These are phyloP conservation scores for Auriscalpium orientale DNA, from an alignment of 768 basidiomycete genomes.

Conservation along the genomic window DNA sequence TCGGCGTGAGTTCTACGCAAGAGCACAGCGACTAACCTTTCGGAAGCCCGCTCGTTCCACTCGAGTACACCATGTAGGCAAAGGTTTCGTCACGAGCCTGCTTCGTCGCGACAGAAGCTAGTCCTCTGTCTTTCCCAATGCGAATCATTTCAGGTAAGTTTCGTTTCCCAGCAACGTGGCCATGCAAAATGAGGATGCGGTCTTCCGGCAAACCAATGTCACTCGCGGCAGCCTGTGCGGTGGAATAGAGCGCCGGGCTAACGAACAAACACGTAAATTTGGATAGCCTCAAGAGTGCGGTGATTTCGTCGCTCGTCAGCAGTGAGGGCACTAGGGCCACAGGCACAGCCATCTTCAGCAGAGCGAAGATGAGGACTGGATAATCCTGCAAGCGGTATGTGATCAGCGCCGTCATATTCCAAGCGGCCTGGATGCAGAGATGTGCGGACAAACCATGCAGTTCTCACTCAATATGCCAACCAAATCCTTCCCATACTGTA, in stretches of 20 bases:
- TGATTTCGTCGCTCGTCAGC: conserved; percentile 50
- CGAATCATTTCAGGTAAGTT: conserved; percentile 40
- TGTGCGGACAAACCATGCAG: conserved; percentile 41
- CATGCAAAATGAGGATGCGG: conserved; percentile 43
- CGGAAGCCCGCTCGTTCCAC: conserved; percentile 69
- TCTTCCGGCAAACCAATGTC: conserved; percentile 28
- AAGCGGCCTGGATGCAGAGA: neutral
- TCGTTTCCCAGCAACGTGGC: conserved; percentile 30
- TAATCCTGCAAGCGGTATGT: conserved; percentile 38
- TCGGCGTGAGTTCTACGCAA: too few relatives aligned
- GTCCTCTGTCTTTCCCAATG: conserved; percentile 26
- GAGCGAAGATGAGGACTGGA: conserved; percentile 39
- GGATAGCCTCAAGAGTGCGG: conserved; percentile 40
- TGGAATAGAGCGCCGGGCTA: conserved; percentile 34
- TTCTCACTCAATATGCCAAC: conserved; percentile 69
- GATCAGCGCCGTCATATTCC: too few relatives aligned
- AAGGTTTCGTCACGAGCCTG: conserved; percentile 45
- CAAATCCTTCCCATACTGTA: conserved; percentile 37
- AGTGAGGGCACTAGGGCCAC: conserved; percentile 47
- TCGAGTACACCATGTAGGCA: conserved; percentile 69
- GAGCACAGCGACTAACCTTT: conserved; percentile 42
- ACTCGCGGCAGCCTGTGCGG: conserved; percentile 32
- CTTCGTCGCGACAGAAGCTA: conserved; percentile 35
- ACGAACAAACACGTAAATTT: conserved; percentile 48
- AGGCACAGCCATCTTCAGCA: conserved; percentile 42